These are phyloP conservation scores for Ascobolus immersus DNA, from an alignment of 495 filamentous ascomycete genomes.

Conservation along the genomic window DNA sequence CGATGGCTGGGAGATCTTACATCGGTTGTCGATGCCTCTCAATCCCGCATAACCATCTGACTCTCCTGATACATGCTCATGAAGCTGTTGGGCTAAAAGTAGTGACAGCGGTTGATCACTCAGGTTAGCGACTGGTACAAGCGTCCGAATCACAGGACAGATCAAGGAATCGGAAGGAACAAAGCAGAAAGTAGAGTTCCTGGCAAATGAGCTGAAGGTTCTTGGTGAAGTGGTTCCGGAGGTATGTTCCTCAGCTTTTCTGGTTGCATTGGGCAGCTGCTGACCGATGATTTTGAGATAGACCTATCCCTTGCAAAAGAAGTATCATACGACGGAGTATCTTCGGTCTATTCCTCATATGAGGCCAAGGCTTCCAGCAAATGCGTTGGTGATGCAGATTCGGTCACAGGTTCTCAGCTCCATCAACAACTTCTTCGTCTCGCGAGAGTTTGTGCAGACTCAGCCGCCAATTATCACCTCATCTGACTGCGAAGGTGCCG, in stretches of 20 bases:
- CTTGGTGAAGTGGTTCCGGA: conserved; percentile 53
- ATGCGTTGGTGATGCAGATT: conserved; percentile 54
- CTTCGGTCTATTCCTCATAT: conserved; percentile 76
- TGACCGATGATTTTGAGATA: conserved; percentile 18
- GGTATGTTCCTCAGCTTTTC: conserved; percentile 25
- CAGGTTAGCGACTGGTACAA: conserved; percentile 57
- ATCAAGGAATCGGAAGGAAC: conserved; percentile 50
- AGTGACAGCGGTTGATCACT: not conserved
- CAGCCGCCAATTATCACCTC: conserved; percentile 89
- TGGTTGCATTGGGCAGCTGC: conserved; percentile 1
- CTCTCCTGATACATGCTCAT: not conserved
- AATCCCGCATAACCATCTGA: not conserved
- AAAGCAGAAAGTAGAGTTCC: conserved; percentile 37
- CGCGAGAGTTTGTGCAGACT: conserved; percentile 51
- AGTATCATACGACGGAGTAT: conserved; percentile 73
- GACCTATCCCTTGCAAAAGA: conserved; percentile 81
- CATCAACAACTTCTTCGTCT: conserved; percentile 43
- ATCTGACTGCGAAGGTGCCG: conserved; percentile 90
- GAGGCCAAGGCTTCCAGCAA: conserved; percentile 56
- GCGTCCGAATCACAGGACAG: conserved; percentile 49
- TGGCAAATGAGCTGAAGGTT: conserved; percentile 19
- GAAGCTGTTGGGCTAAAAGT: not conserved
- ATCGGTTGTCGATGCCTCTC: not conserved
- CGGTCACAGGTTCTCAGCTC: conserved; percentile 55
- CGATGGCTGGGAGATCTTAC: too few relatives aligned